Evolutionary conservation across 2,329 filamentous ascomycete species (phyloP).

Genomic region (Rhinocladiella similis): DNA sequence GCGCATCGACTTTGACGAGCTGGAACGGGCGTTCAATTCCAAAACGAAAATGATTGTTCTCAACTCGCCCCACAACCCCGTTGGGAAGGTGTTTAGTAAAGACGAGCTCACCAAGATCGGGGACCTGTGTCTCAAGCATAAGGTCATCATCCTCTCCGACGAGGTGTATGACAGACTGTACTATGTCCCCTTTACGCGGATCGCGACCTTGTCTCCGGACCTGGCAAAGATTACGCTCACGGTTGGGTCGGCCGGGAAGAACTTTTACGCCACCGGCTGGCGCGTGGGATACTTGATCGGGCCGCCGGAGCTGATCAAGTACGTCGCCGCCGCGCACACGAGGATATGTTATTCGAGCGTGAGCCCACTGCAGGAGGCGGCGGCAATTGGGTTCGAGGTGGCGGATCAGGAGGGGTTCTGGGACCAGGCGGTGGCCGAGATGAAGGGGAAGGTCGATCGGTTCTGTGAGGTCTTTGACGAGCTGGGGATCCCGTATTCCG

Average conservation of each 20-base stretch:
- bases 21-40: conserved; percentile 77
- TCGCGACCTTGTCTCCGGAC: conserved; percentile 87
- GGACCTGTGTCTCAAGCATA: conserved; percentile 84
- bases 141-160: conserved; percentile 89
- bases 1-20: conserved; percentile 79
- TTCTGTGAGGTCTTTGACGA: conserved; percentile 84
- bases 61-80: conserved; percentile 76
- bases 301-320: conserved; percentile 81
- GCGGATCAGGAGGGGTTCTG: conserved; percentile 85
- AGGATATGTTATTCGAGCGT: conserved; percentile 95
- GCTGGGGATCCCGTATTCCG: conserved; percentile 76
- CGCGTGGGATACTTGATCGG: conserved; percentile 94
- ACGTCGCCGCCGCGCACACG: conserved; percentile 89
- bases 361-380: conserved; percentile 90
- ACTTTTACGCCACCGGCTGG: conserved; percentile 98
- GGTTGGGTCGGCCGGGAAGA: conserved; percentile 94
- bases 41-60: conserved; percentile 94
- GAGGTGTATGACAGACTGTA: conserved; percentile 94
- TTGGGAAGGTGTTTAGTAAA: conserved; percentile 90
- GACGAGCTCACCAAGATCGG: conserved; percentile 83
- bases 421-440: conserved; percentile 77
- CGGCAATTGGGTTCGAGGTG: conserved; percentile 89
- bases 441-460: conserved; percentile 82
- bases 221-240: conserved; percentile 86
- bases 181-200: conserved; percentile 92